Base-by-base conservation (phyloP, 805 yeast genomes). In the Candida endomychidarum region DNA sequence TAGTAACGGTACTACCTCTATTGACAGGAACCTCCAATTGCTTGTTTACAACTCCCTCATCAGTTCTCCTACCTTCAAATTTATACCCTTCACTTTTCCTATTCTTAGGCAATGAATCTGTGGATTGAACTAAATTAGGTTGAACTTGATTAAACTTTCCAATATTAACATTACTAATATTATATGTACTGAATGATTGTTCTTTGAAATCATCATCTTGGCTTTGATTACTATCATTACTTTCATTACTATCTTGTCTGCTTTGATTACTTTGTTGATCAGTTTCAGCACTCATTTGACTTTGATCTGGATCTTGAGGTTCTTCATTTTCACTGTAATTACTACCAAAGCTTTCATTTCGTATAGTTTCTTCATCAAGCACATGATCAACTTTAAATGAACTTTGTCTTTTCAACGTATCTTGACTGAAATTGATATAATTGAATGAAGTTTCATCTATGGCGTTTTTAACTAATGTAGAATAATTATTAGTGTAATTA, bases 361-460 rank as follows among this genome's bases (percentile, higher is more conserved):
- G 16, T 14, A 33, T 33, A 14, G 36, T 33, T 15, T 33, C 36
- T 4, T 36, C 33, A 36, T 28, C 40, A 28, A 28, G 28, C 20
- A 25, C 27, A 17, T 27, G 7, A 4, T 26, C 15, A 11, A 25
- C 27, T n/a, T 28, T 37, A 10, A 29, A 23, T 17, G 37, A 23
- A 17, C 15, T 15, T 9, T 32, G 31, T 14, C 10, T 32, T 4
- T 8, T 23, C 8, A 28, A 28, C 20, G 20, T 56, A 41, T 34
- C 54, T 60, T 21, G 67, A 43, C 53, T 42, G n/a, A 22, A 30
- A 18, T 34, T 23, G 2, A 23, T 24, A 11, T 17, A 34, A 16
- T 34, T 34, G 27, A 29, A 34, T 8, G 37, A 38, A n/a, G 37
- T 32, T 15, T 31, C 24, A 15, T 39, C 38, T 12, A 47, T 40